Percentiles rank a stretch among this genome's conserved stretches.
These are phyloP conservation scores for Takashimella tepidaria DNA, from an alignment of 1,284 basidiomycete species.

Conservation along the genomic window DNA sequence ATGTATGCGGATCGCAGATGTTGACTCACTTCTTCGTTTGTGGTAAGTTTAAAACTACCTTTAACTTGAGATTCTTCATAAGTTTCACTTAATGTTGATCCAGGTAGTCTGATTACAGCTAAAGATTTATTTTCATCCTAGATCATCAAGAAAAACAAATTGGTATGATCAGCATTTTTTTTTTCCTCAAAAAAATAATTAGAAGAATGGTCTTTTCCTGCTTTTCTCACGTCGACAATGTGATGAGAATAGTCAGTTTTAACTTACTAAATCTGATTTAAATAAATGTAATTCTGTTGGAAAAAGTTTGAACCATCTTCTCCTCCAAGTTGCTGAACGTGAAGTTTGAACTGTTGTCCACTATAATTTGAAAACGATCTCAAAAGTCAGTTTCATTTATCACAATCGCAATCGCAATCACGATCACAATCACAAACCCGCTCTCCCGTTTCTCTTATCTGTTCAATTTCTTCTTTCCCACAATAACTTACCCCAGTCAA, in stretches of 20 bases:
- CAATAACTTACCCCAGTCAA: conserved; percentile 43
- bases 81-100: conserved; percentile 13
- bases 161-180: no score
- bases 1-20: no score
- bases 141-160: not conserved
- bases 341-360: conserved; percentile 42
- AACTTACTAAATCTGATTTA: conserved; percentile 15
- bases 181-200: no score
- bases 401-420: no score
- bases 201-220: no score
- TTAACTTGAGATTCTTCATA: conserved; percentile 45
- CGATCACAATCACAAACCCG: no score
- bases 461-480: no score
- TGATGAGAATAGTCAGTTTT: not conserved
- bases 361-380: conserved; percentile 15
- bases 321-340: conserved; percentile 35
- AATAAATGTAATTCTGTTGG: conserved; percentile 30
- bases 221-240: no score
- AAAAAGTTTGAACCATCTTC: conserved; percentile 38
- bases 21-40: not conserved
- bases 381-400: no score
- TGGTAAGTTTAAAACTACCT: conserved; percentile 31
- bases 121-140: not conserved
- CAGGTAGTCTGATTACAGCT: not conserved
- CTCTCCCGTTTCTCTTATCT: no score